Evolutionary conservation across 148 eudicot species (phyloP).

Genomic region (Rhododendron simsii): DNA sequence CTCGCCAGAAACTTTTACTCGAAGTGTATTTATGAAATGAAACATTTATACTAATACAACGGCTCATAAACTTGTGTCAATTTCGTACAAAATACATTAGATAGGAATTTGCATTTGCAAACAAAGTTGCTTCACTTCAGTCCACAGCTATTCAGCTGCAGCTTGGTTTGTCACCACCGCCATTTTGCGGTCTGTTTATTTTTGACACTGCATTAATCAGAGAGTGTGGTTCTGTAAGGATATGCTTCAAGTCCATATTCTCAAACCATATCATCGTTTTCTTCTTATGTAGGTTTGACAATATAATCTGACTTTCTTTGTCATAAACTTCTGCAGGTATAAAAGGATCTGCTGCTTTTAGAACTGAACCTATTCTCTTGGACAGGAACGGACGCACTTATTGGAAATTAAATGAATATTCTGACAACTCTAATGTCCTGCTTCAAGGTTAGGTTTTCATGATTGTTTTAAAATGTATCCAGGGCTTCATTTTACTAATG

Average conservation of each 20-base stretch:
- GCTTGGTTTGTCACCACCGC: background rate
- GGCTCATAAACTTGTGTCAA: background rate
- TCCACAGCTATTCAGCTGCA: background rate
- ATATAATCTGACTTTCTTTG: background rate
- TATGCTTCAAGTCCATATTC: background rate
- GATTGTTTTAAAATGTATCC: background rate
- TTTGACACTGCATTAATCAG: background rate
- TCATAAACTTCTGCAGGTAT: constrained; percentile 29
- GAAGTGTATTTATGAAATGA: background rate
- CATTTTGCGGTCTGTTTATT: background rate
- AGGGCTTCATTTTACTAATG: background rate
- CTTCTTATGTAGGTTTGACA: background rate
- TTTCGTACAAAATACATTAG: background rate
- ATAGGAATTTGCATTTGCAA: background rate
- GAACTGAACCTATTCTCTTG: constrained; percentile 50
- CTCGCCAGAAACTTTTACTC: background rate
- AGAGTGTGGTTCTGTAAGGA: background rate
- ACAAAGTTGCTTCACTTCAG: background rate
- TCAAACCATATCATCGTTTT: background rate
- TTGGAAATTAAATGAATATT: constrained; percentile 57
- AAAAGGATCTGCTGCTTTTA: constrained; percentile 45
- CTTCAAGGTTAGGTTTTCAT: constrained; percentile 55
- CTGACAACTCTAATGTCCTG: constrained; percentile 30
- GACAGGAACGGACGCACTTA: constrained; percentile 41
- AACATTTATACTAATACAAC: background rate